These are phyloP conservation scores for Scutellaria baicalensis DNA, from an alignment of 257 asterid species.

Conservation along the genomic window DNA sequence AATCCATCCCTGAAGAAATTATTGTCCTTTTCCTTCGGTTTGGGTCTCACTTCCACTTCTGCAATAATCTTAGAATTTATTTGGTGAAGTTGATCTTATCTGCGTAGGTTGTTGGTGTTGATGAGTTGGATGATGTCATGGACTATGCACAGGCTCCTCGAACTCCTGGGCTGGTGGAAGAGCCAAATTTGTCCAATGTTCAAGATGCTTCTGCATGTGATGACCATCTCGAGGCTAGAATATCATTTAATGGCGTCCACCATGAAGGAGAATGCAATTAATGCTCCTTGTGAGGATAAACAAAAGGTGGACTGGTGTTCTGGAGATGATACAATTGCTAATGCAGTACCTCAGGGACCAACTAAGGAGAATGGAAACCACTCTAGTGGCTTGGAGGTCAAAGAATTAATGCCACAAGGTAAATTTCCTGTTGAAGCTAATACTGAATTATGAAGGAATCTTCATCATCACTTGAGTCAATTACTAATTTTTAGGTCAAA, in stretches of 20 bases:
- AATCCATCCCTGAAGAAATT: neutral
- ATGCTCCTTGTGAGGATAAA: conserved; percentile 28
- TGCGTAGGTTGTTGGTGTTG: conserved; percentile 50
- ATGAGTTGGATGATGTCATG: conserved; percentile 43
- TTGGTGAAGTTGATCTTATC: conserved; percentile 8
- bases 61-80: neutral
- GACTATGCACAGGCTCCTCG: conserved; percentile 88
- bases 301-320: conserved; percentile 35
- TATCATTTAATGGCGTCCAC: conserved; percentile 36
- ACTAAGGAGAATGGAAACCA: conserved; percentile 39
- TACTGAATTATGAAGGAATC: conserved; percentile 19
- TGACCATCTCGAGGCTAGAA: conserved; percentile 74
- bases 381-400: conserved; percentile 27
- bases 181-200: conserved; percentile 63
- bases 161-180: conserved; percentile 81
- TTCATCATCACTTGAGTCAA: conserved; percentile 19
- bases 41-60: neutral
- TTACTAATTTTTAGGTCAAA: conserved; percentile 13
- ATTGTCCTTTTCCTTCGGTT: neutral
- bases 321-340: conserved; percentile 30
- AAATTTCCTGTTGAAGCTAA: conserved; percentile 27
- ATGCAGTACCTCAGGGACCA: conserved; percentile 25
- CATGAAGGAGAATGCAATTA: conserved; percentile 26
- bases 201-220: conserved; percentile 82
- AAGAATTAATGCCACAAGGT: conserved; percentile 27